Evolutionary conservation across 768 basidiomycete species (phyloP), one percentile per base, ranked within the genome.

Genomic region (Psilocybe azurescens): DNA sequence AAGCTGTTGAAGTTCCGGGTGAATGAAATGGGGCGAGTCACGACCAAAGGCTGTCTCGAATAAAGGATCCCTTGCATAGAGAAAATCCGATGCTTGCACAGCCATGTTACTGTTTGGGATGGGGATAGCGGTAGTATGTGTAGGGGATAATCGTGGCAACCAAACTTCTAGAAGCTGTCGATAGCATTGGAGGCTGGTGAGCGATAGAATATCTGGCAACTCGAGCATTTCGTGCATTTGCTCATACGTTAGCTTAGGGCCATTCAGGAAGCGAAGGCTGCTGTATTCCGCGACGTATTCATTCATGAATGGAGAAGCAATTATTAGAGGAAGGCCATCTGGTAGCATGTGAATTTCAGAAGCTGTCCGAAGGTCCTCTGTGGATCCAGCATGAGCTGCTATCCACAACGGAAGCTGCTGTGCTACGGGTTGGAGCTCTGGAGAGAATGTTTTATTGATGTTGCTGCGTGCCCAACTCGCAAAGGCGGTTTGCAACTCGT

Each of bases 31-130:
- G 0, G 65, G 53, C 0, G 77, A 73, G 32, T 72, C 63, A 5
- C 61, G 53, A 3, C 71, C 73, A 49, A 81, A 82, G 1, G 76
- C 75, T 7, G 74, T 73, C 16, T 71, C 55, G 51, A 81, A 81
- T 13, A 81, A 66, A 1, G 63, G 64, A 29, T 78, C 70, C 9
- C 75, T 73, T 7, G 77, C 73, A 62, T 77, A 81, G 1, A 82
- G 71, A 0, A 70, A 66, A 30, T 68, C 63, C 0, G 74, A 73
- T 28, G 59, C 48, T 18, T 62, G 66, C 18, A 80, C 69, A 0
- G 62, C 55, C 1, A 67, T 41, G 46, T 69, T 66, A 11, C 67
- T 65, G 51, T 79, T 75, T 1, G 81, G 81, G 10, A 81, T 67
- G 5, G 65, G 71, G n/a, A 79, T 59, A 2, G 64, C 49, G 5